A percentile compares a stretch with the other conserved stretches of the same genome.
These are phyloP conservation scores for Solanum sejunctum DNA, from an alignment of 257 asterid species.

Conservation along the genomic window DNA sequence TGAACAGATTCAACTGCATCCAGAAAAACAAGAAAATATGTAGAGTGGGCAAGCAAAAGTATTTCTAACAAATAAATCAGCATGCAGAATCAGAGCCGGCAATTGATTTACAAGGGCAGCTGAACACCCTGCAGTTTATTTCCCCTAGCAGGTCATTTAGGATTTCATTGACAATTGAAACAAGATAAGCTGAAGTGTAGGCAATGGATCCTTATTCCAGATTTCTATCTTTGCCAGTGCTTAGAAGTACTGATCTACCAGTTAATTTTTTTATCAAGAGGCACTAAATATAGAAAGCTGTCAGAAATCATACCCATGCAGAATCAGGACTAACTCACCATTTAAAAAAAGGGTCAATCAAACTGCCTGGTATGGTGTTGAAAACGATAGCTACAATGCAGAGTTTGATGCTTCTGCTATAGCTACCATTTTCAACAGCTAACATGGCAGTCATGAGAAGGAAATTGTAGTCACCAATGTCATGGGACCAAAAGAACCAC, in stretches of 20 bases:
- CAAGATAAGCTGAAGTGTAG: background rate
- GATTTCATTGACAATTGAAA: background rate
- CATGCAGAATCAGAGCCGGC: background rate
- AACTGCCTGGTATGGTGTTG: background rate
- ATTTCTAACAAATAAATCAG: background rate
- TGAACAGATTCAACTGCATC: conserved; percentile 83
- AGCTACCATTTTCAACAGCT: background rate
- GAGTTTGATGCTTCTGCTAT: background rate
- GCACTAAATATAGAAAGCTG: background rate
- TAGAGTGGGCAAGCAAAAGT: background rate
- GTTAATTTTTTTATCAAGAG: background rate
- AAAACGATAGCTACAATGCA: background rate
- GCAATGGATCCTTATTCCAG: background rate
- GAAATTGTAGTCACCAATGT: background rate
- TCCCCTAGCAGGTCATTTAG: background rate
- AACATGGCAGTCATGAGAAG: background rate
- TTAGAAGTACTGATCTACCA: background rate
- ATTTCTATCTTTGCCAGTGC: background rate
- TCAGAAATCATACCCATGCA: background rate
- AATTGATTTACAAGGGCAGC: background rate
- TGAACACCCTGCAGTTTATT: background rate
- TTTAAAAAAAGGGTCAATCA: background rate
- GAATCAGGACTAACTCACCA: background rate
- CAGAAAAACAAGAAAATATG: background rate
- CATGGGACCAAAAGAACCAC: background rate